Conservation (phyloP, 139 green algal genomes). For the Chlamydomonas applanata region DNA sequence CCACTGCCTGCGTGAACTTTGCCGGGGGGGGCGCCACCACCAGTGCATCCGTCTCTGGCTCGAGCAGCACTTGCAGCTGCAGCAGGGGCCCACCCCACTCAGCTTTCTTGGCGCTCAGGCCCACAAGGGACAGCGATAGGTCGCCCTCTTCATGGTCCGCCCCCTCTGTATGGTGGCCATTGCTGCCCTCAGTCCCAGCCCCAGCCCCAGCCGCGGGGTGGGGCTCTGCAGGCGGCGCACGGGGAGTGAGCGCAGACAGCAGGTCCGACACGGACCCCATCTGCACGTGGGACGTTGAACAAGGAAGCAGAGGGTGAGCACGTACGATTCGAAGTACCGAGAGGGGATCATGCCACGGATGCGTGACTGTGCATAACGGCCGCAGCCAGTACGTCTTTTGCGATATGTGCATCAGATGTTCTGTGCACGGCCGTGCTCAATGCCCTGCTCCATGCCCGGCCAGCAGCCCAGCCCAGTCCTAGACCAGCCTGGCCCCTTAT, state of each 20-base stretch:
- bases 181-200: no score
- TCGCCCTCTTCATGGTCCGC: neutral
- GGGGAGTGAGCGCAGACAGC: slow-evolving; percentile 26
- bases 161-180: neutral
- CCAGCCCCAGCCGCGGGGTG: neutral
- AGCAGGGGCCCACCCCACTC: slow-evolving; percentile 10
- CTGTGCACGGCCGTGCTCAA: no score
- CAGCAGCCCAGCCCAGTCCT: no score
- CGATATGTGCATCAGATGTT: no score
- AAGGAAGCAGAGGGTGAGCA: no score
- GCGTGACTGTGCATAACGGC: no score
- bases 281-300: no score
- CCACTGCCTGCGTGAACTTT: slow-evolving; percentile 25
- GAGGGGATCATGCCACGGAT: no score
- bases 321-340: no score
- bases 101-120: neutral
- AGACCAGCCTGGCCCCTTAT: no score
- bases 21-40: slow-evolving; percentile 29
- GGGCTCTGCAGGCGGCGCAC: neutral
- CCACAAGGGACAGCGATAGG: neutral
- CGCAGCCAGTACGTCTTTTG: no score
- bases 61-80: slow-evolving; percentile 8
- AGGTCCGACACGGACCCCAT: slow-evolving; percentile 35
- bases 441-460: no score
- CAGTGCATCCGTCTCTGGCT: slow-evolving; percentile 15